Evolutionary conservation across 305 asterid species (phyloP), one percentile per base, ranked within the genome.

Genomic region (Plantago lanceolata): DNA sequence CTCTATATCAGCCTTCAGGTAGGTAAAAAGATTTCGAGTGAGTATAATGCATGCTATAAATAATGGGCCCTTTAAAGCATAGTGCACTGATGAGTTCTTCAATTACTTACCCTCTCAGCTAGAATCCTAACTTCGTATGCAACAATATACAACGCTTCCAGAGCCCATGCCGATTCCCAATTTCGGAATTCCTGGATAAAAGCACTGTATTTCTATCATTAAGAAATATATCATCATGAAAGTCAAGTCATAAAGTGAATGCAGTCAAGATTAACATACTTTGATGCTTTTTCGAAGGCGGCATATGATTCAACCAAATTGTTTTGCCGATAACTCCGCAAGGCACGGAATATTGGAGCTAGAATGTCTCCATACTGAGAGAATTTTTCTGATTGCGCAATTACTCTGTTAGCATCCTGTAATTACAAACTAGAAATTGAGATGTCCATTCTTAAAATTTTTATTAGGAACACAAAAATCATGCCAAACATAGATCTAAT

Each of bases 131-230:
- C 87, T 84, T 92, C 98, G 67, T 84, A 89, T 45, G 89, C 91
- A 50, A 89, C 71, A 47, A 82, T 88, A 57, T 85, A 89, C 29
- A 92, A 76, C 19, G 98, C 88, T 80, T 89, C 96, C 86, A 92
- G 73, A 48, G 95, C 98, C 98, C 97, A 92, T 13, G 95, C 87
- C 5, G 97, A 85, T 70, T 92, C 97, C 96, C 97, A 92, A 73
- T 87, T 92, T 51, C 97, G 95, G 68, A 89, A 89, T 75, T 92
- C 97, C 93, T 89, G 98, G 71, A 88, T 75, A 63, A 92, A 89
- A 76, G 96, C 88, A 89, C 98, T 92, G 81, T 31, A 85, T 64
- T 61, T 80, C 73, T 73, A 75, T 68, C 67, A 73, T 86, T 82
- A 83, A 75, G 78, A 67, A 68, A 65, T 59, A 71, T 15, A 73